Conservation (phyloP, 2,329 filamentous ascomycete genomes). For the Lachnellula willkommii region DNA sequence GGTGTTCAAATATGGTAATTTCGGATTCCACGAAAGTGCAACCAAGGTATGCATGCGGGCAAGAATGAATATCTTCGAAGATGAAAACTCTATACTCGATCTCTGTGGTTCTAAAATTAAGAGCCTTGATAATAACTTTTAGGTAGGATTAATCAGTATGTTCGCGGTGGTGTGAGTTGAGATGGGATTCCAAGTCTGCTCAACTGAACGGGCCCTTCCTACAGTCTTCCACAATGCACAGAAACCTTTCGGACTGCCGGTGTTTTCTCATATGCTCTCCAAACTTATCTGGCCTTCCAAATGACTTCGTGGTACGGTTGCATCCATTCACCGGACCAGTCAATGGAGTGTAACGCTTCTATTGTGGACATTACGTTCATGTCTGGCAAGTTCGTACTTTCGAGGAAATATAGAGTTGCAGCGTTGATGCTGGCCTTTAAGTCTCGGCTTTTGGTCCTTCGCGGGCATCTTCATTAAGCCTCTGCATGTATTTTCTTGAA, state of each 20-base stretch:
- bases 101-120: not conserved
- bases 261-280: conserved; percentile 11
- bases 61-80: not conserved
- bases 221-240: conserved; percentile 8
- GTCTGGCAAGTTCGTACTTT: conserved; percentile 9
- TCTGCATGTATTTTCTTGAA: not conserved
- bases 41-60: conserved; percentile 10
- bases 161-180: not conserved
- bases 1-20: not conserved
- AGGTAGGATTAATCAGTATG: not conserved
- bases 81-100: not conserved
- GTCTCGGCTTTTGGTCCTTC: conserved; percentile 1
- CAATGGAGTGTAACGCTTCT: not conserved
- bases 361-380: conserved; percentile 8
- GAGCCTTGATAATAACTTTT: not conserved
- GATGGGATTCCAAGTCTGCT: conserved; percentile 1
- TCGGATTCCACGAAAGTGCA: not conserved
- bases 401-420: conserved; percentile 12
- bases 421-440: conserved; percentile 3
- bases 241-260: not conserved
- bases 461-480: not conserved
- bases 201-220: conserved; percentile 3
- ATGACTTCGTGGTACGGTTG: conserved; percentile 4
- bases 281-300: conserved; percentile 13
- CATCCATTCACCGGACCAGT: conserved; percentile 12